phyloP scores from a whole-genome alignment of 176 grass and related monocot species.

The Elaeis guineensis region DNA sequence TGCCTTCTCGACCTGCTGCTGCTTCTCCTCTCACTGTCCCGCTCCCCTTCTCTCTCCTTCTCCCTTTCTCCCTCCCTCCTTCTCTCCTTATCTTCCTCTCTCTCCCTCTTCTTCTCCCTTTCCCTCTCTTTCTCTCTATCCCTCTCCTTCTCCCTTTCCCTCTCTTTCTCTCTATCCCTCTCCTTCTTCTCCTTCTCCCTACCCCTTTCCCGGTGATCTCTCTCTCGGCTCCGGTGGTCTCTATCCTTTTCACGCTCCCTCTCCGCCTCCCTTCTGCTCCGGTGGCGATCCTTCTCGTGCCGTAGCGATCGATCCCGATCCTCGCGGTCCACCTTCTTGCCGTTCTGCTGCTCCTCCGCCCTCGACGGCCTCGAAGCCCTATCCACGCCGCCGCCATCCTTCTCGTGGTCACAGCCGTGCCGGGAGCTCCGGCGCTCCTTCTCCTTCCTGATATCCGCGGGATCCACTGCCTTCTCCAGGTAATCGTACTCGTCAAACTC shows the following conservation, averaged over 20 bases:
- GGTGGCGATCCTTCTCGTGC: not conserved
- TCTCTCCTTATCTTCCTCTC: not conserved
- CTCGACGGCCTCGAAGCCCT: conserved; percentile 6
- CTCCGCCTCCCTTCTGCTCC: not conserved
- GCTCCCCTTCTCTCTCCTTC: too few species aligned
- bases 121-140: not conserved
- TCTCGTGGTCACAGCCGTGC: not conserved
- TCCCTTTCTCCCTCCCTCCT: too few species aligned
- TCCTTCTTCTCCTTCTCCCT: not conserved
- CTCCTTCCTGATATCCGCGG: not conserved
- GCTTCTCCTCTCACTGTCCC: too few species aligned
- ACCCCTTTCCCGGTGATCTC: conserved; percentile 2
- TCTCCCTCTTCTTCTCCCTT: not conserved
- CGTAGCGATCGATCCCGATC: not conserved
- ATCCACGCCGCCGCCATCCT: not conserved
- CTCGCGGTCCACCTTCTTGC: conserved; percentile 1
- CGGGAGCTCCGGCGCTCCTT: conserved; percentile 5
- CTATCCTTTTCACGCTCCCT: conserved; percentile 7
- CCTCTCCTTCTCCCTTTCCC: not conserved
- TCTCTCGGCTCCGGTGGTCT: not conserved
- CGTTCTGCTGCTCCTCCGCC: conserved; percentile 6
- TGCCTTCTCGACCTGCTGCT: too few species aligned
- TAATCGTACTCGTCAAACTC: conserved; percentile 23
- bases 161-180: not conserved
- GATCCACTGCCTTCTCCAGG: conserved; percentile 12